Conservation (phyloP, 1,139 yeast species). For the Protomyces gravidus region DNA sequence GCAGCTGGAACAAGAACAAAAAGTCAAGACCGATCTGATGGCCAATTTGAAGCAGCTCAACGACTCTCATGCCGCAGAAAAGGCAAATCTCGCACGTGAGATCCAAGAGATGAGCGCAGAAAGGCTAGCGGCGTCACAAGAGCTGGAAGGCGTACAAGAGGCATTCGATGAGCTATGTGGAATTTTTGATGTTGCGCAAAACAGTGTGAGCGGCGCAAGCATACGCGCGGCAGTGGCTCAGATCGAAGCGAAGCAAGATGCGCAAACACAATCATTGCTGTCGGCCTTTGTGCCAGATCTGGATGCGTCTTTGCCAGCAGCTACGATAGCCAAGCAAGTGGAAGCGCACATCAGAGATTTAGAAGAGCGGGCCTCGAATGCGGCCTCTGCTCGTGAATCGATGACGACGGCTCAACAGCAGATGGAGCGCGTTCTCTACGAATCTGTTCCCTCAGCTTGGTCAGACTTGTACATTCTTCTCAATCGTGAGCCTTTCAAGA, state of each 20-base stretch:
- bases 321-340: background rate
- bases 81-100: constrained; percentile 8
- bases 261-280: background rate
- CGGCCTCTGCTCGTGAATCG: background rate
- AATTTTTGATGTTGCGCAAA: background rate
- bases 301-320: background rate
- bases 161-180: constrained; percentile 7
- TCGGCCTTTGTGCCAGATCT: background rate
- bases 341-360: background rate
- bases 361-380: background rate
- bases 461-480: constrained; percentile 11
- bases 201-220: background rate
- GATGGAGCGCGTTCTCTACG: background rate
- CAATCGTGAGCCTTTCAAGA: constrained; percentile 2
- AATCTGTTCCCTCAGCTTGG: constrained; percentile 12
- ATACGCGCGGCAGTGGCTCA: background rate
- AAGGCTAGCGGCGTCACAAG: background rate
- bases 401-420: background rate
- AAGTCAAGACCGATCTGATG: constrained; percentile 20
- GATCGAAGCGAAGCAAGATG: background rate
- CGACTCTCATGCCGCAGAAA: constrained; percentile 1
- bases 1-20: constrained; percentile 13
- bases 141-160: constrained; percentile 13
- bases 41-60: constrained; percentile 19
- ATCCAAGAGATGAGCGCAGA: constrained; percentile 2